Conservation (phyloP, 208 protist species). For the Acanthamoeba lenticulata region DNA sequence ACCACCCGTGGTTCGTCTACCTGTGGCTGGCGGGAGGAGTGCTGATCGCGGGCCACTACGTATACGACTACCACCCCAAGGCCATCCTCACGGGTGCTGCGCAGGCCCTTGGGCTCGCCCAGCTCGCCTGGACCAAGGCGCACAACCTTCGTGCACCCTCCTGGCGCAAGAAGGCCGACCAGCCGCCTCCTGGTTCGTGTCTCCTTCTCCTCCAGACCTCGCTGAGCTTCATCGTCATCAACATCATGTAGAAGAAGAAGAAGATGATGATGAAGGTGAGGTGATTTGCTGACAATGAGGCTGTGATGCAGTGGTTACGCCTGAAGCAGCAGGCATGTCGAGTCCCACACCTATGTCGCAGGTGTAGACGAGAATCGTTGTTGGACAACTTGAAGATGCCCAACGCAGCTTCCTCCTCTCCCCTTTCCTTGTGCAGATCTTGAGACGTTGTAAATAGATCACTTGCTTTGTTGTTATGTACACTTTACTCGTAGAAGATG, state of each 20-base stretch:
- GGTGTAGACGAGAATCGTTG: not conserved
- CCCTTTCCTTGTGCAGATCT: too few species aligned
- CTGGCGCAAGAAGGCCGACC: conserved; percentile 13
- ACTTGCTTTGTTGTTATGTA: too few species aligned
- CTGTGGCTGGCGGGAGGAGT: not conserved
- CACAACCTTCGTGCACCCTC: conserved; percentile 16
- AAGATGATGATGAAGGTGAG: too few species aligned
- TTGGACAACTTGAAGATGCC: not conserved
- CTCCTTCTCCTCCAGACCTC: not conserved
- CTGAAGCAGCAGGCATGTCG: not conserved
- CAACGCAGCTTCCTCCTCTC: too few species aligned
- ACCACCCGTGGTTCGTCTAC: conserved; percentile 59
- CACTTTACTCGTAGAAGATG: too few species aligned
- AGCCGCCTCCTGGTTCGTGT: not conserved
- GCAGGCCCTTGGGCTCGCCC: not conserved
- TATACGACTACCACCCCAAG: not conserved
- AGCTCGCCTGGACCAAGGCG: not conserved
- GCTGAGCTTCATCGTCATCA: not conserved
- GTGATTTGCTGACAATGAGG: too few species aligned
- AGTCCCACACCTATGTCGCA: not conserved
- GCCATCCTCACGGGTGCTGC: not conserved
- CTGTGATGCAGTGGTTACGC: not conserved
- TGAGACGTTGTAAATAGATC: too few species aligned
- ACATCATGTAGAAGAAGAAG: too few species aligned
- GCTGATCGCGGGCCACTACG: not conserved